Evolutionary conservation across 106 monocot species (phyloP), one percentile per base, ranked within the genome.

Genomic region (Vanilla planifolia): DNA sequence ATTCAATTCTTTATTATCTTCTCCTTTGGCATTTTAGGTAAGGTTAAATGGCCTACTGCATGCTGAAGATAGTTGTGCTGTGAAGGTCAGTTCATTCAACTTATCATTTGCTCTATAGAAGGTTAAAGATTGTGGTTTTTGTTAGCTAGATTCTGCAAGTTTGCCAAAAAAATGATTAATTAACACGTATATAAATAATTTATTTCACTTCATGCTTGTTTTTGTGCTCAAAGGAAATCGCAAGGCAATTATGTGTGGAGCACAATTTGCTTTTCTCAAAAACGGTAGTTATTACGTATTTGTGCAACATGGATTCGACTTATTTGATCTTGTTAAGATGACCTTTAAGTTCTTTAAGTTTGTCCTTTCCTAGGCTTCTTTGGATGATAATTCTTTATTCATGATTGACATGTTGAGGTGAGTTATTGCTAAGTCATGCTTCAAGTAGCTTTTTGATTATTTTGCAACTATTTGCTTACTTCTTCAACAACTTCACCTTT

Each of bases 381-480:
- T 79, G 26, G 96, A 98, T 73, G 96, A 98, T 48, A 98, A 98
- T 73, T 80, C 90, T 43, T 68, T 73, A 44, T 98, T 98, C 62
- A 75, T 98, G 71, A 72, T 82, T 7, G 96, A 82, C 67, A 88
- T 92, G 79, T 60, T 98, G 42, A 63, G 84, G 96, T 91, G 43
- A 66, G 76, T 65, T 39, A 5, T 35, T 66, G 32, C 55, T 68
- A 52, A 11, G 62, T 52, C 27, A 23, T 39, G 10, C 11, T 35
- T 48, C 24, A 17, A 9, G 13, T 52, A 14, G 17, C 16, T 60
- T 59, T 28, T 4, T 25, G 0, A 21, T 67, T 51, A 5, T 41
- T 62, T 61, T 33, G 16, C 43, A 6, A 28, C 19, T 33, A 26
- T 28, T 39, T 63, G 23, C 43, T 24, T 33, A 53, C n/a, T 15